Evolutionary conservation across 257 asterid species (phyloP), one percentile per base, ranked within the genome.

Genomic region (Jacaranda mimosifolia): DNA sequence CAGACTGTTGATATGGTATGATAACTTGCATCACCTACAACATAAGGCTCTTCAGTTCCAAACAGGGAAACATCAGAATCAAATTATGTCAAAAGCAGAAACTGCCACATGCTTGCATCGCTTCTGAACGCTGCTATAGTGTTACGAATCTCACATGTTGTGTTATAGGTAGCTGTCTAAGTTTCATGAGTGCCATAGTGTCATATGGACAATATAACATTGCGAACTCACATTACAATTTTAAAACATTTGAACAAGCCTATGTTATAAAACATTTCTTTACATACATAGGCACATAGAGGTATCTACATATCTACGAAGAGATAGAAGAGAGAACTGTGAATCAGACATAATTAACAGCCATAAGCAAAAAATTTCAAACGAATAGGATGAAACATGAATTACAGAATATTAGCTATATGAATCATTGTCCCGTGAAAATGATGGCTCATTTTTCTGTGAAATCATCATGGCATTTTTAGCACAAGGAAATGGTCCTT

Each of bases 311-410:
- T 59, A 32, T 59, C 40, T 26, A 26, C 9, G 4, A 12, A 58
- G 17, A 59, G 59, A 15, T 18, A 42, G 68, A 26, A 56, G 40
- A 55, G 45, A 9, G 43, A 76, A 21, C 46, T 12, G 38, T 39
- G 60, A 43, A 15, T 42, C 26, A 42, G 21, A 21, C 45, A 64
- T 8, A 63, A 14, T 8, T 52, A 21, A 45, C 36, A 58, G 57
- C 45, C 71, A 36, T 49, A 26, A 55, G 9, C 9, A 55, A 0
- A 15, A 60, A 67, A 32, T 26, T 17, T 57, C 36, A 64, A 19
- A 57, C 19, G 14, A 62, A 13, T 36, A 62, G n/a, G 80, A 77
- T 69, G 76, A 77, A 26, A 65, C 1, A 15, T 56, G 15, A 42
- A 32, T 21, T 57, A 36, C 63, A 68, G 18, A 60, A 49, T 49